Evolutionary conservation across 2,329 filamentous ascomycete species (phyloP).

Genomic region (Penicillium sp.): DNA sequence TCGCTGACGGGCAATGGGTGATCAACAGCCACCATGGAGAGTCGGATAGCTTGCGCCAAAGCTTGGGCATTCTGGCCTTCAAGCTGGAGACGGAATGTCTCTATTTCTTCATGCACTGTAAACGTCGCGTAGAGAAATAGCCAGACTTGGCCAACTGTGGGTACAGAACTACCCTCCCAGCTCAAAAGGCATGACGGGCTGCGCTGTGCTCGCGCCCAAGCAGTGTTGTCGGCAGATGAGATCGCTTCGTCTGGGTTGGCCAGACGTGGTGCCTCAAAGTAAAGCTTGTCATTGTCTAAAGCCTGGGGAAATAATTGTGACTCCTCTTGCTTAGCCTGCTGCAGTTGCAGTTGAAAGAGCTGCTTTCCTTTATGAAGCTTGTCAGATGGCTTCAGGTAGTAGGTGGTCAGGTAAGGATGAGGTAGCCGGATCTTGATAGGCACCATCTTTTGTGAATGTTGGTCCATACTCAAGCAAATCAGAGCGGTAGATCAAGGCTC

Average conservation of each 20-base stretch:
- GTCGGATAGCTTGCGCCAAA: conserved; percentile 40
- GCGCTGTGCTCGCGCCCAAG: conserved; percentile 47
- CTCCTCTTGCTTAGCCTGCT: conserved; percentile 22
- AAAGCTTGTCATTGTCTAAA: conserved; percentile 39
- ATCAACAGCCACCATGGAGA: conserved; percentile 25
- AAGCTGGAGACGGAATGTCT: conserved; percentile 46
- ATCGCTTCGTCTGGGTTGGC: conserved; percentile 6
- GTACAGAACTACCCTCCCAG: conserved; percentile 37
- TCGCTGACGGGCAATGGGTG: conserved; percentile 18
- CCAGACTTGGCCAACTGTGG: conserved; percentile 48
- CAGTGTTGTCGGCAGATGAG: conserved; percentile 24
- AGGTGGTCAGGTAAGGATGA: conserved; percentile 46
- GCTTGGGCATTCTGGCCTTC: conserved; percentile 33
- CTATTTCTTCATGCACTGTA: conserved; percentile 42
- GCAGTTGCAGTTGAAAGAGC: conserved; percentile 9
- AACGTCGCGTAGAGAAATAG: conserved; percentile 48
- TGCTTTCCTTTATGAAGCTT: conserved; percentile 30
- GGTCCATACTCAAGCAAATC: not conserved
- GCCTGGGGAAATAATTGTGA: conserved; percentile 34
- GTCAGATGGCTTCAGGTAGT: conserved; percentile 26
- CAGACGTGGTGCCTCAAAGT: conserved; percentile 34
- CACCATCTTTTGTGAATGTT: not conserved
- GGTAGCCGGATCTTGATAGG: conserved; percentile 33
- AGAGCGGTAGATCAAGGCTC: not conserved
- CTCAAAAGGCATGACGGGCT: conserved; percentile 41